Evolutionary conservation across 495 filamentous ascomycete genomes (phyloP), one percentile per base, ranked within the genome.

Genomic region (Coniosporium apollinis): DNA sequence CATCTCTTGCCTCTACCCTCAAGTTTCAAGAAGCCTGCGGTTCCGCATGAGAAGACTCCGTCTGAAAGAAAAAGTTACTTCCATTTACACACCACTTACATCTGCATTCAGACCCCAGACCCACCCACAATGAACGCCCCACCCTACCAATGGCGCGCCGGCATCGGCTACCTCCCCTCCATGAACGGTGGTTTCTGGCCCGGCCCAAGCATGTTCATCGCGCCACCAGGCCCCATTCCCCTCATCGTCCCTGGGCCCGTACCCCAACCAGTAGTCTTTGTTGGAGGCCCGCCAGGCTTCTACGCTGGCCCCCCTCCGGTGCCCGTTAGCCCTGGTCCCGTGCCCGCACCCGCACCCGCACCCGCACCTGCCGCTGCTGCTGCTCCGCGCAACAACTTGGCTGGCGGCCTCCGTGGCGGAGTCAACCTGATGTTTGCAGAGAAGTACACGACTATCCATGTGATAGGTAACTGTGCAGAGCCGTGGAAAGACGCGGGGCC

Each of bases 391-490:
- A 21, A 14, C 19, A n/a, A 19, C 25, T 34, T 14, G 9, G 8
- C 29, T 31, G 17, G 6, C 5, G 11, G 17, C 5, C 6, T 19
- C 19, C 19, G 8, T 34, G 22, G 3, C 32, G 32, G 32, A 11
- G 32, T 22, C 17, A 34, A 34, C 19, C 25, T 34, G n/a, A 34
- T 34, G 3, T 22, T 22, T 4, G 19, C 32, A 9, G 26, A 26
- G 22, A 29, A 29, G 20, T 9, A 25, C 11, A 28, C 34, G 8
- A 26, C 21, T 11, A 21, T 37, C 14, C 26, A 26, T 13, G 24
- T 37, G 21, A 26, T 37, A 8, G 19, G 19, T 24, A 26, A 17
- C 3, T 17, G 28, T 7, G 22, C 4, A 10, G 25, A 25, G 3
- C 22, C 34, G 3, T 25, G 20, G 9, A 37, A 37, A 14, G 18